Conservation (phyloP, 2,329 filamentous ascomycete genomes). For the Neocucurbitaria cava region DNA sequence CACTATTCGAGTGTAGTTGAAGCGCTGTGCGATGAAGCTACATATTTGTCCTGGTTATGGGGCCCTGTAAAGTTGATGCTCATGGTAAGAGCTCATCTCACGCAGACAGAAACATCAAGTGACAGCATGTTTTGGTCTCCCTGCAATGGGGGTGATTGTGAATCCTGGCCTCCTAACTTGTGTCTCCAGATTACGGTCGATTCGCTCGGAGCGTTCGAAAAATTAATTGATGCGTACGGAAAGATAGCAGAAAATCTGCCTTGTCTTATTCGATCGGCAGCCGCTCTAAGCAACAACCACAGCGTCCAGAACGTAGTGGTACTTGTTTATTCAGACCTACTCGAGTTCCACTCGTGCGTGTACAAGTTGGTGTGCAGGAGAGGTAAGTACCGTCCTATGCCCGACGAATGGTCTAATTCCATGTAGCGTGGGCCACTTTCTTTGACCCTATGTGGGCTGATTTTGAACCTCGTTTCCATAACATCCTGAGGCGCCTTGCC, state of each 20-base stretch:
- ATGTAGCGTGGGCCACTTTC: constrained; percentile 30
- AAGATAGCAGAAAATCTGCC: constrained; percentile 50
- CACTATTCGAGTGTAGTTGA: constrained; percentile 54
- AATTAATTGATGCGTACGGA: constrained; percentile 51
- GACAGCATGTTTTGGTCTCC: too few relatives aligned
- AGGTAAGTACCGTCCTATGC: constrained; percentile 36
- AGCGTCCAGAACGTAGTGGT: constrained; percentile 52
- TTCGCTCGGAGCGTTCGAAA: constrained; percentile 51
- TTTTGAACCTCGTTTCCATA: constrained; percentile 27
- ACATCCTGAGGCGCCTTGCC: constrained; percentile 25
- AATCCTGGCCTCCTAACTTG: too few relatives aligned
- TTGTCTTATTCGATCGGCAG: constrained; percentile 46
- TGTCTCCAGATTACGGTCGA: constrained; percentile 39
- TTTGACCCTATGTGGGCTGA: constrained; percentile 32
- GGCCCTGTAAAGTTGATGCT: constrained; percentile 26
- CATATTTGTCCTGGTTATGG: constrained; percentile 56
- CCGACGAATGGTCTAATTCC: too few relatives aligned
- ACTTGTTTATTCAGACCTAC: constrained; percentile 56
- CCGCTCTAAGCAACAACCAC: constrained; percentile 34
- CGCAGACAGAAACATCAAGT: too few relatives aligned
- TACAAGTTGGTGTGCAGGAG: constrained; percentile 54
- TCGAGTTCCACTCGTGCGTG: constrained; percentile 55
- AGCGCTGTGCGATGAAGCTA: constrained; percentile 56
- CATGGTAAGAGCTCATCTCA: constrained; percentile 2
- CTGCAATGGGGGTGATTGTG: too few relatives aligned